Evolutionary conservation across 2,329 filamentous ascomycete genomes (phyloP).

Genomic region (Purpureocillium lavendulum): DNA sequence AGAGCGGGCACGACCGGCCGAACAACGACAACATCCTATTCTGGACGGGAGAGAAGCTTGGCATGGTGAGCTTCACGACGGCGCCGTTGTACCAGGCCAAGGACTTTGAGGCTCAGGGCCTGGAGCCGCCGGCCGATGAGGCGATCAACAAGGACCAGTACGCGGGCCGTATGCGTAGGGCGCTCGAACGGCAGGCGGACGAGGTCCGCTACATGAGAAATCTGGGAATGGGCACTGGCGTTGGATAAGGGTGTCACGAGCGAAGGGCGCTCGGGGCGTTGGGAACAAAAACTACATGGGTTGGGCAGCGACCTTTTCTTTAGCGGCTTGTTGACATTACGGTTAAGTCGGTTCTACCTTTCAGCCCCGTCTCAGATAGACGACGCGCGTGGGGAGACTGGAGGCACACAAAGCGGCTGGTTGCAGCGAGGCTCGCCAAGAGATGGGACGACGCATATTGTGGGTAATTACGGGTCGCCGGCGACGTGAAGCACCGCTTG

Average conservation of each 20-base stretch:
- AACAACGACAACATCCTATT: conserved; percentile 66
- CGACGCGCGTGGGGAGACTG: too few species aligned
- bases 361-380: too few species aligned
- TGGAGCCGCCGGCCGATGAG: conserved; percentile 38
- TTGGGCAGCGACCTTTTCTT: not conserved
- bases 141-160: conserved; percentile 54
- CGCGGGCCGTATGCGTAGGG: conserved; percentile 62
- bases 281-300: not conserved
- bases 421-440: too few species aligned
- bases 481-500: too few species aligned
- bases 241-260: not conserved
- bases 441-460: too few species aligned
- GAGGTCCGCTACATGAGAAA: conserved; percentile 68
- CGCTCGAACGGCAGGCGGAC: conserved; percentile 68
- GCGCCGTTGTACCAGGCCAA: conserved; percentile 37
- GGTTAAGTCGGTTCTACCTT: too few species aligned
- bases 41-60: conserved; percentile 83
- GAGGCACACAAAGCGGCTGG: too few species aligned
- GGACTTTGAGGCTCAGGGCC: conserved; percentile 41
- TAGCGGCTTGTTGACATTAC: too few species aligned
- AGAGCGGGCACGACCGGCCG: conserved; percentile 17
- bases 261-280: not conserved
- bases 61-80: conserved; percentile 58
- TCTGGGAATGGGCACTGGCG: conserved; percentile 31
- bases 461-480: too few species aligned